phyloP scores from a whole-genome alignment of 2,329 filamentous ascomycete species.

The Thelonectria rubi region DNA sequence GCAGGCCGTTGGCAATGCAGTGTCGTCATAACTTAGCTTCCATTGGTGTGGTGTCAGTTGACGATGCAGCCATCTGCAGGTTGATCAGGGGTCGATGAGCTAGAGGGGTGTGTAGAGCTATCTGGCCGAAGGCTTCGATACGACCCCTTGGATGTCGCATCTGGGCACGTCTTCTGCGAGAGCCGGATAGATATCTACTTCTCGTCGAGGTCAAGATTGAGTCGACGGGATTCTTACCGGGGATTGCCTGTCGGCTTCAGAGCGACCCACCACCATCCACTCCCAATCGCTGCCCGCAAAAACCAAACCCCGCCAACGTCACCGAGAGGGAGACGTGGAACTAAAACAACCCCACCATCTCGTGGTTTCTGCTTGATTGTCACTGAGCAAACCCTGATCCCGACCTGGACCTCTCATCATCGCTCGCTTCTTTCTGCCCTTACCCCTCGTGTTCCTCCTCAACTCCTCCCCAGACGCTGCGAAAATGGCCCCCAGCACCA shows the following conservation, averaged over 20 bases:
- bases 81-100: background rate
- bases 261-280: slow-evolving; percentile 12
- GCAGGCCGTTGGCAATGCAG: background rate
- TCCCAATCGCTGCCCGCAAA: slow-evolving; percentile 1
- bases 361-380: slow-evolving; percentile 20
- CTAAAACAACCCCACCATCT: slow-evolving; percentile 36
- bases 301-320: slow-evolving; percentile 38
- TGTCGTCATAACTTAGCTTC: slow-evolving; percentile 7
- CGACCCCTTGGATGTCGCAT: no score
- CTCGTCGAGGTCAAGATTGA: background rate
- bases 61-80: background rate
- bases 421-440: slow-evolving; percentile 16
- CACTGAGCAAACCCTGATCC: slow-evolving; percentile 23
- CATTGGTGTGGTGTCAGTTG: background rate
- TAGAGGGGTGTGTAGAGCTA: no score
- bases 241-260: background rate
- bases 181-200: no score
- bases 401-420: slow-evolving; percentile 29
- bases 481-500: slow-evolving; percentile 85
- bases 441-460: background rate
- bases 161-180: no score
- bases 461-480: background rate
- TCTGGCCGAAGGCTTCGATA: no score
- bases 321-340: slow-evolving; percentile 20
- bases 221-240: slow-evolving; percentile 17